Base-by-base conservation (phyloP, 495 filamentous ascomycete genomes). In the Achaetomiella virescens region DNA sequence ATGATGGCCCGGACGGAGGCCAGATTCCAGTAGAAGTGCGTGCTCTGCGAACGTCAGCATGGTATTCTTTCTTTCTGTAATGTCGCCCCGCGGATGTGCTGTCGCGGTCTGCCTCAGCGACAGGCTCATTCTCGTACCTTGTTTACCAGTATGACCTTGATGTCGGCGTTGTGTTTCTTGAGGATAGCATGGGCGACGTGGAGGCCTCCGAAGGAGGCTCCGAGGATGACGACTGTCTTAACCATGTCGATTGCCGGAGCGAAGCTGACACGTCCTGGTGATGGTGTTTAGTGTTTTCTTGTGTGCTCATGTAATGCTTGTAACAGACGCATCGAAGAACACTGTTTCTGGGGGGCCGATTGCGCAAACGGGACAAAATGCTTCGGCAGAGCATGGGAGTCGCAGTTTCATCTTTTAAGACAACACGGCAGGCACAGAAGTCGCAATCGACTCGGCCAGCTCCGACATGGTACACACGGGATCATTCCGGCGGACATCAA, bases 1-100 rank as follows among this genome's bases (percentile, higher is more conserved):
- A 80, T 68, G 46, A 83, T 68, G 62, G 78, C 74, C 31, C 82
- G 79, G 14, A 81, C 75, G 2, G 81, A 67, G 20, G 77, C 81
- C 15, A 81, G 11, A 52, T 81, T 83, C 72, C 75, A 83, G 72
- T 70, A 84, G 59, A 84, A 74, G 56, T 83, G 75, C 41, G 70
- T 74, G 54, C 75, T 78, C 73, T 77, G 48, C 17, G 27, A 20
- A 14, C 14, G 33, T 35, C 42, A 60, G 72, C 38, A 70, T 63
- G n/a, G n/a, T n/a, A n/a, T n/a, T n/a, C n/a, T n/a, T n/a, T n/a
- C n/a, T n/a, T n/a, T n/a, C 42, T 45, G 15, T n/a, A n/a, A n/a
- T n/a, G n/a, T n/a, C n/a, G n/a, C n/a, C n/a, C n/a, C n/a, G n/a
- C n/a, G n/a, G n/a, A n/a, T n/a, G n/a, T n/a, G n/a, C n/a, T n/a